Conservation (phyloP, 2,329 filamentous ascomycete species). For the Trichoderma citrinoviride region DNA sequence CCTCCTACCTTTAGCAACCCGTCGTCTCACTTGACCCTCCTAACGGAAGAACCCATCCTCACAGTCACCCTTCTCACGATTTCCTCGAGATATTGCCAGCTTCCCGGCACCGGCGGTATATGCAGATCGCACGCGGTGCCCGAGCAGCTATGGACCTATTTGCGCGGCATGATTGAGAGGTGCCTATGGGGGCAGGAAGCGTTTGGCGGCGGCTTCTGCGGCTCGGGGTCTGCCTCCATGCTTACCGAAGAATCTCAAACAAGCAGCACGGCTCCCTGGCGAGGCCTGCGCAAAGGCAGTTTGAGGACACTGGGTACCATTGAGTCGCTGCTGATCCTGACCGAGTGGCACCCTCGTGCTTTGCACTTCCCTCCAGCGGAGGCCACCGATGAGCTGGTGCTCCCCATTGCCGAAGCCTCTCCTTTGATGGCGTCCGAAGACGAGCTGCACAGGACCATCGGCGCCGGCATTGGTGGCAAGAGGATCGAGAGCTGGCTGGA, state of each 20-base stretch:
- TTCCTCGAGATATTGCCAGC: constrained; percentile 78
- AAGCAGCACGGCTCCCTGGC: constrained; percentile 67
- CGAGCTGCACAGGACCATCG: constrained; percentile 34
- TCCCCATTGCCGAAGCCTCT: constrained; percentile 56
- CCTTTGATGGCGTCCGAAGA: constrained; percentile 41
- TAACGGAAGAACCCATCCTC: constrained; percentile 89
- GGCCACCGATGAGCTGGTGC: constrained; percentile 65
- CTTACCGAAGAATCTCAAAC: constrained; percentile 56
- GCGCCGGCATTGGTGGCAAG: constrained; percentile 70
- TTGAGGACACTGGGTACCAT: constrained; percentile 89
- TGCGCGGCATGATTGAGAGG: constrained; percentile 91
- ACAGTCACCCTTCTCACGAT: constrained; percentile 90
- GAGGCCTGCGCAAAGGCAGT: constrained; percentile 71
- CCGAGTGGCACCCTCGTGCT: constrained; percentile 94
- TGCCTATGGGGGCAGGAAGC: constrained; percentile 96
- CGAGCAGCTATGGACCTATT: constrained; percentile 90
- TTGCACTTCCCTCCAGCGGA: constrained; percentile 90
- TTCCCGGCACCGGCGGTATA: constrained; percentile 74
- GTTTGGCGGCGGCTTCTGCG: constrained; percentile 84
- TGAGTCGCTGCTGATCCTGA: constrained; percentile 88
- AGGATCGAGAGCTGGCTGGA: constrained; percentile 95
- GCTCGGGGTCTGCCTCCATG: constrained; percentile 55
- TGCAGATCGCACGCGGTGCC: constrained; percentile 90
- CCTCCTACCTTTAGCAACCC: constrained; percentile 85
- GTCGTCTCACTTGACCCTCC: constrained; percentile 72